Conservation (phyloP, 345 rosid genomes). For the Citrus sp. region DNA sequence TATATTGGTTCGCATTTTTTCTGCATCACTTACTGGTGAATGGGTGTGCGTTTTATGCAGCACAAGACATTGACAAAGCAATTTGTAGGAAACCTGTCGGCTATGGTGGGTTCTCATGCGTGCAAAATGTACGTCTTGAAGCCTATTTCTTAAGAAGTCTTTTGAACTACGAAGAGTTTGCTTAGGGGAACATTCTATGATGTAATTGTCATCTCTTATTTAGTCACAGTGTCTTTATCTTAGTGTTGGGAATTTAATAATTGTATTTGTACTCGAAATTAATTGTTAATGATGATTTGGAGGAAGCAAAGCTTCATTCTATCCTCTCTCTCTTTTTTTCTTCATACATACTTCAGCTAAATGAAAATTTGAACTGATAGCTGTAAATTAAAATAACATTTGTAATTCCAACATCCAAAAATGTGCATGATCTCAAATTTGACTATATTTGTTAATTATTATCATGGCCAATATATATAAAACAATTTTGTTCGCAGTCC, state of each 20-base stretch:
- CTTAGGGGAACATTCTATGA: neutral
- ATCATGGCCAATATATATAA: no score
- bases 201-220: neutral
- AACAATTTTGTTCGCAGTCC: no score
- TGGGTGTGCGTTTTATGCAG: slow-evolving; percentile 38
- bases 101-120: slow-evolving; percentile 42
- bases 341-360: no score
- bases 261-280: neutral
- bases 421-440: no score
- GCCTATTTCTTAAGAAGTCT: slow-evolving; percentile 46
- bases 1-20: neutral
- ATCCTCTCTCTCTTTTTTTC: no score
- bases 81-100: slow-evolving; percentile 61
- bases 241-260: no score
- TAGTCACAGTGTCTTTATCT: no score
- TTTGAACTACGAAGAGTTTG: no score
- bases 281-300: neutral
- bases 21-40: slow-evolving; percentile 5
- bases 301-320: neutral
- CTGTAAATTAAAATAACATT: no score
- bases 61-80: slow-evolving; percentile 54
- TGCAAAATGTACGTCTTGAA: slow-evolving; percentile 78
- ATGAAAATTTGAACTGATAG: no score
- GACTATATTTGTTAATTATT: no score
- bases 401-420: no score